Conservation (phyloP, 441 rosid genomes). For the Bruguiera hainesii region DNA sequence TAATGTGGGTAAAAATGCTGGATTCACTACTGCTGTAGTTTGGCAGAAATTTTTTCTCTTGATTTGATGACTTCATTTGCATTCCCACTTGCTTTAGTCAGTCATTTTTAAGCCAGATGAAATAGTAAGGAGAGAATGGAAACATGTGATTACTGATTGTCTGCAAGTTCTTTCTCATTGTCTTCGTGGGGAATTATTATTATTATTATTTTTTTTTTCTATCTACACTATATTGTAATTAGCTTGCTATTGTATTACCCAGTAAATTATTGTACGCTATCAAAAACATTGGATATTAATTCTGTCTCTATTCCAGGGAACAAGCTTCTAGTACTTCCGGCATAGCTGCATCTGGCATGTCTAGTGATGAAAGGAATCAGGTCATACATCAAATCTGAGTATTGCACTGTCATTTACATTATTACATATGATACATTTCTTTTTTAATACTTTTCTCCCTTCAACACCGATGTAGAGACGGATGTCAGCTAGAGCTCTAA, state of each 20-base stretch:
- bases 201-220: no score
- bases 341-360: conserved; percentile 83
- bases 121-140: background rate
- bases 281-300: conserved; percentile 6
- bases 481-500: conserved; percentile 73
- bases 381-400: conserved; percentile 31
- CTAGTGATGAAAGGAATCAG: conserved; percentile 92
- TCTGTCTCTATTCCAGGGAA: conserved; percentile 48
- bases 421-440: background rate
- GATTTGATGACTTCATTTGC: background rate
- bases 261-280: background rate
- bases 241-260: no score
- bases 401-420: conserved; percentile 2
- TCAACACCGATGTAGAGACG: conserved; percentile 41
- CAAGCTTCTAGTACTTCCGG: conserved; percentile 94
- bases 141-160: background rate
- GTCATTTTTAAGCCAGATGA: background rate
- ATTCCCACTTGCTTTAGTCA: conserved; percentile 1
- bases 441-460: conserved; percentile 12
- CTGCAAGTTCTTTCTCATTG: no score
- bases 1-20: conserved; percentile 1
- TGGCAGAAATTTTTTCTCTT: background rate
- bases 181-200: no score
- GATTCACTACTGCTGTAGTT: background rate
- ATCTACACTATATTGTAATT: no score